phyloP scores from a whole-genome alignment of 805 yeast genomes.

The Ogataea chonburiensis region DNA sequence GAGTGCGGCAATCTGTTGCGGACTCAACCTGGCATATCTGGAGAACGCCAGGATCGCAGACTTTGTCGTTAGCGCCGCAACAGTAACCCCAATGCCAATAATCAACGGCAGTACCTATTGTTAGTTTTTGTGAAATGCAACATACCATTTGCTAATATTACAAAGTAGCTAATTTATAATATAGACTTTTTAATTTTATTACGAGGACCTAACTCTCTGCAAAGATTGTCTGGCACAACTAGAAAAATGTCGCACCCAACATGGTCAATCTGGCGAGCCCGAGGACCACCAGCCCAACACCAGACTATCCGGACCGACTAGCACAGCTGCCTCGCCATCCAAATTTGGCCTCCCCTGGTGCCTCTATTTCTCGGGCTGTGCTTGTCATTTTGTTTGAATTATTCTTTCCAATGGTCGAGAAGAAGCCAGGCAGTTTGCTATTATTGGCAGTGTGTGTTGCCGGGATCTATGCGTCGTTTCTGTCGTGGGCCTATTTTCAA shows the following conservation, averaged over 20 bases:
- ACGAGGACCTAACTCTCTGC: too few species aligned
- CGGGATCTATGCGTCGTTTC: constrained; percentile 84
- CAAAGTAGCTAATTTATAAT: neutral
- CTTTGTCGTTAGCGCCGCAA: constrained; percentile 47
- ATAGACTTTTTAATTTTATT: neutral
- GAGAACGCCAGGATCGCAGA: constrained; percentile 37
- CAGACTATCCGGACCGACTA: too few species aligned
- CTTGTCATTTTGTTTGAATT: neutral
- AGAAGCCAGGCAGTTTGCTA: neutral
- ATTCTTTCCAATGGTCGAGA: neutral
- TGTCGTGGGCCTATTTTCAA: constrained; percentile 90
- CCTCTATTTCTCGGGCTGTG: neutral
- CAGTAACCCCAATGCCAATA: constrained; percentile 54
- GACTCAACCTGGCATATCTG: constrained; percentile 33
- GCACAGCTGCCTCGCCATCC: neutral
- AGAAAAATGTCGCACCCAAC: too few species aligned
- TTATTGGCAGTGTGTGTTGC: constrained; percentile 34
- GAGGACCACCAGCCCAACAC: too few species aligned
- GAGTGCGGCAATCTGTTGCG: constrained; percentile 39
- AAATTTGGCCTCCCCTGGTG: too few species aligned
- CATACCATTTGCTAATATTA: constrained; percentile 11
- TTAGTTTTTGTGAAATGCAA: constrained; percentile 11
- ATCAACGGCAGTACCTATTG: constrained; percentile 48
- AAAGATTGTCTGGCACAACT: too few species aligned
- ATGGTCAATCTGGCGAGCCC: too few species aligned